phyloP scores from a whole-genome alignment of 805 yeast genomes.

The Saccharomycopsis sp. region DNA sequence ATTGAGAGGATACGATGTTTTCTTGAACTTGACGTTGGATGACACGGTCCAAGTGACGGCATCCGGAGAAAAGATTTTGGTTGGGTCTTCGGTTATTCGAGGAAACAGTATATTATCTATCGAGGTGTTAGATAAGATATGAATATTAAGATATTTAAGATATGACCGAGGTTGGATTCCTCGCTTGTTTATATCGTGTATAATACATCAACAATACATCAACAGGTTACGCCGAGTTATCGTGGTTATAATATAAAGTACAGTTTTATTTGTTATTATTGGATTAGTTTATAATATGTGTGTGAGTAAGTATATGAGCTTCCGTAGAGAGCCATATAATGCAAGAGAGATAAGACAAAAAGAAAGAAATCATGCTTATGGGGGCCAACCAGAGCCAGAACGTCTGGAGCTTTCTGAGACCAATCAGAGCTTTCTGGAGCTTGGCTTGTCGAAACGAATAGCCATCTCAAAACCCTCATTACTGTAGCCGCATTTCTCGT shows the following conservation, averaged over 20 bases:
- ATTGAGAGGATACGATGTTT: conserved; percentile 76
- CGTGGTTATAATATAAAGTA: too few species aligned
- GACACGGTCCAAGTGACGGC: conserved; percentile 44
- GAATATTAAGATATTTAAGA: too few species aligned
- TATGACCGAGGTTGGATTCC: too few species aligned
- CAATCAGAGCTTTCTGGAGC: neutral
- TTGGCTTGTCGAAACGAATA: conserved; percentile 31
- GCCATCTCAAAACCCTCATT: conserved; percentile 69
- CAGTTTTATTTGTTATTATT: too few species aligned
- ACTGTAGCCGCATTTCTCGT: conserved; percentile 77
- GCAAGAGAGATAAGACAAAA: neutral
- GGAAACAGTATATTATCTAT: conserved; percentile 74
- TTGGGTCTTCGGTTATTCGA: conserved; percentile 69
- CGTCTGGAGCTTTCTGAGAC: too few species aligned
- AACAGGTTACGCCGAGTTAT: too few species aligned
- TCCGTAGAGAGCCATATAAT: neutral
- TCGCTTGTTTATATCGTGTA: neutral
- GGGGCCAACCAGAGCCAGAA: neutral
- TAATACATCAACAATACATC: conserved; percentile 23
- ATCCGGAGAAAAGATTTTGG: conserved; percentile 43
- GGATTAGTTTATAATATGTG: neutral
- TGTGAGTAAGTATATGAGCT: neutral
- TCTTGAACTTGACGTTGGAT: conserved; percentile 30
- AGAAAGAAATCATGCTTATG: neutral
- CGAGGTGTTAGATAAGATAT: conserved; percentile 41